Base-by-base conservation (phyloP, 177 flowering plant genomes). In the Vitis hybrid region DNA sequence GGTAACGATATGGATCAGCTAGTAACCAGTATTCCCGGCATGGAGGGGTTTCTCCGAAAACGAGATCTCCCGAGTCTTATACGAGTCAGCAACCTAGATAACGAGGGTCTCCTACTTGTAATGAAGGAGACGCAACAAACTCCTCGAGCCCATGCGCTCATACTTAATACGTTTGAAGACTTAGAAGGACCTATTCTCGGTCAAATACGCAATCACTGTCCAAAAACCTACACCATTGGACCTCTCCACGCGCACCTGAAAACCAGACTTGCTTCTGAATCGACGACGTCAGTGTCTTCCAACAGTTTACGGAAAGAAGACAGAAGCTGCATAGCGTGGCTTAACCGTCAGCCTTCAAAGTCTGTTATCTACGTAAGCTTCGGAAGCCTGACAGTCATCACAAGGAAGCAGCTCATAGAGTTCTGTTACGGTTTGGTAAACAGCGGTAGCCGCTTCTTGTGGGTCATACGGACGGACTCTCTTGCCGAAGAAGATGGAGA, bases 161-260 rank as follows among this genome's bases (percentile, higher is more conserved):
- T 89, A 64, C 74, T 89, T 68, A 89, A 89, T 83, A 85, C 87
- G 2, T 83, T 88, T 56, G 90, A 88, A 48, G 84, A 83, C 9
- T 77, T 88, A 1, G 92, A 87, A 70, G 82, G 79, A 0, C 82
- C 80, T 0, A 62, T 76, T 4, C 70, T 85, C 61, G 69, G 78
- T 21, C 85, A 80, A 3, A 73, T 83, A 17, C 83, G 85, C 9
- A 19, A 56, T n/a, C 73, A 72, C 3, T 66, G 46, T 60, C 80
- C 83, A 2, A 83, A 79, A 3, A 55, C 70, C 49, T 86, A 84
- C 70, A 35, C 87, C 17, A 62, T 87, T 2, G 91, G 92, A 2
- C 91, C 92, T 3, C 78, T 85, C 50, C 89, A 85, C 46, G 71
- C 77, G 4, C 85, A 71, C 12, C 64, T 78, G 2, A 79, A 56